These are phyloP conservation scores for Phaeophleospora eucalypticola DNA, from an alignment of 2,329 filamentous ascomycete species.

Conservation along the genomic window DNA sequence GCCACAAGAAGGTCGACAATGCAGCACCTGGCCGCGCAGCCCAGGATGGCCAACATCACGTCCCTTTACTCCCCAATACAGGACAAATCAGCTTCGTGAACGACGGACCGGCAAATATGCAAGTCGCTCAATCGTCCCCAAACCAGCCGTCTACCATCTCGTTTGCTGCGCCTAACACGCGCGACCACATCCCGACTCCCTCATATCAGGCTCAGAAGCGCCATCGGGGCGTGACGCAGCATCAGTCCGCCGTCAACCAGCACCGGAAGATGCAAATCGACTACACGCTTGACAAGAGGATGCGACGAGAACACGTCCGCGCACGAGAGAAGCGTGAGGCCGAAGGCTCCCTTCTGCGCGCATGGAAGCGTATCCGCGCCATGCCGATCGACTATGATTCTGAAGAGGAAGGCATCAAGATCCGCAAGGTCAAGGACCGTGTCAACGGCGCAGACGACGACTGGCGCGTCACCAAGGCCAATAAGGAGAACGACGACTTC, in stretches of 20 bases:
- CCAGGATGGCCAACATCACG: constrained; percentile 25
- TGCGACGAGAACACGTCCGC: constrained; percentile 62
- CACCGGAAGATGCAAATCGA: constrained; percentile 77
- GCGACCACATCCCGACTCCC: constrained; percentile 32
- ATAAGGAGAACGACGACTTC: constrained; percentile 31
- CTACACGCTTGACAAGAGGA: constrained; percentile 71
- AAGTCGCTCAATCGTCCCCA: constrained; percentile 13
- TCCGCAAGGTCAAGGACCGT: constrained; percentile 24
- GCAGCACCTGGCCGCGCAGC: constrained; percentile 9
- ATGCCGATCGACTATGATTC: constrained; percentile 46
- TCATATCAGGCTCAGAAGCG: constrained; percentile 45
- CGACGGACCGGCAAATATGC: constrained; percentile 17
- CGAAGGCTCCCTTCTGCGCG: constrained; percentile 64
- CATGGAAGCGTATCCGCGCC: constrained; percentile 59
- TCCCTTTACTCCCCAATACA: constrained; percentile 32
- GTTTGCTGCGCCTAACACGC: constrained; percentile 21
- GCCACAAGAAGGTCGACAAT: constrained; percentile 32
- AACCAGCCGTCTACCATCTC: constrained; percentile 17
- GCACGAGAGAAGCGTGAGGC: constrained; percentile 59
- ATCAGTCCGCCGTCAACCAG: constrained; percentile 75
- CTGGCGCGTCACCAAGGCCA: constrained; percentile 17
- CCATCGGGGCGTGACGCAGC: constrained; percentile 71
- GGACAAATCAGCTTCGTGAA: constrained; percentile 28
- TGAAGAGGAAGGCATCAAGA: constrained; percentile 37
- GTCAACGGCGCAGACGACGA: constrained; percentile 37